phyloP scores from a whole-genome alignment of 2,329 filamentous ascomycete species.

The Cordyceps fumosorosea region DNA sequence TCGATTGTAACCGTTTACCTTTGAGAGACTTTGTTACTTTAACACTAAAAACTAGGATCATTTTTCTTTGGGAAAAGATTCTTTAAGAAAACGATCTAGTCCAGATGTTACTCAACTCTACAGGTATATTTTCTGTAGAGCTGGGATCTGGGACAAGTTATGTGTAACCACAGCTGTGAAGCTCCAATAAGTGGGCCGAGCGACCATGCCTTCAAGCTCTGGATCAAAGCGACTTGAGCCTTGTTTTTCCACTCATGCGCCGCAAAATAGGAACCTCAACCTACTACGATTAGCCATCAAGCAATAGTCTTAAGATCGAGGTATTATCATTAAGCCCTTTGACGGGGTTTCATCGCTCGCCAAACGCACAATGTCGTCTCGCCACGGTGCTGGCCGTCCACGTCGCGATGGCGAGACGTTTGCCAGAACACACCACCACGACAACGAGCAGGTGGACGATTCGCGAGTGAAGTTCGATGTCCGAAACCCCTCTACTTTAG shows the following conservation, averaged over 20 bases:
- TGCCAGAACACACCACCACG: conserved; percentile 64
- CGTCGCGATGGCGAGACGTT: conserved; percentile 81
- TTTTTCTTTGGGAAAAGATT: too few species aligned
- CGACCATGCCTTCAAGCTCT: background rate
- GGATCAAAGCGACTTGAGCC: background rate
- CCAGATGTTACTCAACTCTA: too few species aligned
- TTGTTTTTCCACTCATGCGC: background rate
- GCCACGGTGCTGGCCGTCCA: conserved; percentile 62
- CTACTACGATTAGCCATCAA: background rate
- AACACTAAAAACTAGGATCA: too few species aligned
- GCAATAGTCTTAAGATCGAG: too few species aligned
- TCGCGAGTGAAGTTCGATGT: conserved; percentile 92
- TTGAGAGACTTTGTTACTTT: too few species aligned
- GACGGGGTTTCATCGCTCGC: background rate
- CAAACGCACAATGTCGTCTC: conserved; percentile 43
- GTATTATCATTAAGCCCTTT: background rate
- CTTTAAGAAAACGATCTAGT: too few species aligned
- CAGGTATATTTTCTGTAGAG: too few species aligned
- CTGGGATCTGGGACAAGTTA: too few species aligned
- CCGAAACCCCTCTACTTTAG: conserved; percentile 88
- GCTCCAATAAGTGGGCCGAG: conserved; percentile 7
- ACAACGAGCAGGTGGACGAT: conserved; percentile 36
- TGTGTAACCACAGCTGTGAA: background rate
- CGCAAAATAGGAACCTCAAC: background rate
- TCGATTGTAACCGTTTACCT: too few species aligned